A percentile compares a stretch with the other conserved stretches of the same genome.
phyloP scores from a whole-genome alignment of 148 eudicot genomes.

The Drosera capensis region DNA sequence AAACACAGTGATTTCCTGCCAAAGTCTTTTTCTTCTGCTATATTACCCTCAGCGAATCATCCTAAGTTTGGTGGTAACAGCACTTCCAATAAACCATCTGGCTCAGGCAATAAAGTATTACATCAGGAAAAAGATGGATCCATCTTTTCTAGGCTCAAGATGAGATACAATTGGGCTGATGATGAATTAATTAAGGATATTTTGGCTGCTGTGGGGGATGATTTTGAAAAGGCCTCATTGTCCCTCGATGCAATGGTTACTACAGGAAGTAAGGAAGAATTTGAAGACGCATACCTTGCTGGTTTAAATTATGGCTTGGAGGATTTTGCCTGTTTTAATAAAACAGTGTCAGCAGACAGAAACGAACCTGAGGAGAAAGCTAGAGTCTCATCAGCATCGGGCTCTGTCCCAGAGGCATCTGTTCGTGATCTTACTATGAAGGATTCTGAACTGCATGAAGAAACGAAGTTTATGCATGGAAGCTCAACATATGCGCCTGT shows the following conservation, averaged over 20 bases:
- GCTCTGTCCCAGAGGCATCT: constrained; percentile 9
- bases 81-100: constrained; percentile 7
- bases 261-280: constrained; percentile 14
- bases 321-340: constrained; percentile 7
- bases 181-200: constrained; percentile 55
- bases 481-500: constrained; percentile 25
- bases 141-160: constrained; percentile 27
- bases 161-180: constrained; percentile 57
- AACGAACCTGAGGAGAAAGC: constrained; percentile 6
- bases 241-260: constrained; percentile 42
- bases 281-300: constrained; percentile 3
- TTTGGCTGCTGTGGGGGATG: constrained; percentile 39
- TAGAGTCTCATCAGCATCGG: constrained; percentile 6
- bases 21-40: constrained; percentile 46
- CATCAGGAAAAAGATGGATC: constrained; percentile 1
- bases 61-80: constrained; percentile 10
- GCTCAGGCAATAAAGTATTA: constrained; percentile 1
- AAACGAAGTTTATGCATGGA: constrained; percentile 12
- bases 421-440: background rate
- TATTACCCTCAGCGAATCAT: constrained; percentile 18
- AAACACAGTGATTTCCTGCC: constrained; percentile 9
- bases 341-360: constrained; percentile 6
- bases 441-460: constrained; percentile 7
- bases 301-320: constrained; percentile 5
- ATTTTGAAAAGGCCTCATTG: constrained; percentile 46